These are phyloP conservation scores for Akanthomyces uredinophilus DNA, from an alignment of 2,329 filamentous ascomycete genomes.

Conservation along the genomic window DNA sequence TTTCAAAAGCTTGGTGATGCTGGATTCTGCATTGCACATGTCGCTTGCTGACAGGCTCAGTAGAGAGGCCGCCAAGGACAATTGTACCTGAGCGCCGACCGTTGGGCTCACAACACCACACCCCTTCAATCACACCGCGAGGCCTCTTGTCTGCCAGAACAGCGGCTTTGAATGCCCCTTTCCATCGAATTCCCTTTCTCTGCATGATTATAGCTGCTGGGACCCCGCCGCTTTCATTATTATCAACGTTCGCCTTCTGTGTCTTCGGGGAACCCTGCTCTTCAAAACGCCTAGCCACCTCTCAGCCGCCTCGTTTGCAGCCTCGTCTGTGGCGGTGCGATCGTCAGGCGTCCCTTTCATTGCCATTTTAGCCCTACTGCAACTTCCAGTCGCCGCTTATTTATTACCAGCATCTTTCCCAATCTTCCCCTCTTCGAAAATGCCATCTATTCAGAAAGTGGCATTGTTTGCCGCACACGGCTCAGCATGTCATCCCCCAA, in stretches of 20 bases:
- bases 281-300: conserved; percentile 3
- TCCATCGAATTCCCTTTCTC: background rate
- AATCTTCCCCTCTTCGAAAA: background rate
- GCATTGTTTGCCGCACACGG: background rate
- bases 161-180: background rate
- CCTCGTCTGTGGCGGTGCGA: conserved; percentile 7
- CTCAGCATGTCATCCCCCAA: conserved; percentile 3
- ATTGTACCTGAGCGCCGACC: background rate
- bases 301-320: background rate
- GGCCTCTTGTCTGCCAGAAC: background rate
- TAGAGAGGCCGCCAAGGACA: background rate
- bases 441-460: background rate
- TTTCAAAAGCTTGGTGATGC: too few species aligned
- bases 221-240: background rate
- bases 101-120: background rate
- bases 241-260: background rate
- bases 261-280: background rate
- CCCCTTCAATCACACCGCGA: background rate
- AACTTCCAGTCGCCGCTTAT: background rate
- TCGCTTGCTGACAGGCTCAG: too few species aligned
- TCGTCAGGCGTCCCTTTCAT: background rate
- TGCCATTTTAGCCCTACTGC: background rate
- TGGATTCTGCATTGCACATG: too few species aligned
- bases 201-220: background rate
- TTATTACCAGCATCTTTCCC: conserved; percentile 5